phyloP scores from a whole-genome alignment of 305 asterid genomes.

The Solanum chacoense region DNA sequence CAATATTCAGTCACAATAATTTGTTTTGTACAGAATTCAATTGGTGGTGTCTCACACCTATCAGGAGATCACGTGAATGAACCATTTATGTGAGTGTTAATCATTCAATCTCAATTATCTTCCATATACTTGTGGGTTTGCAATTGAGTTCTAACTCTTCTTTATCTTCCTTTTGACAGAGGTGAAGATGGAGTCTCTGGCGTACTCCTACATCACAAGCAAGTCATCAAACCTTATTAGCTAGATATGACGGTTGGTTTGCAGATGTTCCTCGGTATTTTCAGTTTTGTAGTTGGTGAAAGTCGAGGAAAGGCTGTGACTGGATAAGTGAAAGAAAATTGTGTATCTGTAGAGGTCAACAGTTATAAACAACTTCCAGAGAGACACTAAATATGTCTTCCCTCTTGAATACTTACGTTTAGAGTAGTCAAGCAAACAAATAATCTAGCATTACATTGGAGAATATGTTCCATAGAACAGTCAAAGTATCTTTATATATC shows the following conservation, averaged over 20 bases:
- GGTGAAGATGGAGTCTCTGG: conserved; percentile 99
- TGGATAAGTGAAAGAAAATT: neutral
- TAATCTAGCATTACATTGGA: neutral
- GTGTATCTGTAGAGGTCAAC: neutral
- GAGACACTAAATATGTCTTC: neutral
- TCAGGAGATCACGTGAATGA: conserved; percentile 93
- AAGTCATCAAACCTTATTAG: conserved; percentile 62
- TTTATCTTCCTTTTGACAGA: conserved; percentile 22
- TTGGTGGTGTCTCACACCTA: conserved; percentile 85
- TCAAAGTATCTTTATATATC: neutral
- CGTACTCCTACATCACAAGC: conserved; percentile 97
- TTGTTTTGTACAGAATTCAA: conserved; percentile 62
- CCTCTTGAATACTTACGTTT: neutral
- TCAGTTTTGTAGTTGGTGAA: conserved; percentile 9
- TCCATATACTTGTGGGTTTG: neutral
- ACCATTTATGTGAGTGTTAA: conserved; percentile 79
- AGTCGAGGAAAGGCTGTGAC: neutral
- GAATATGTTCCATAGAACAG: neutral
- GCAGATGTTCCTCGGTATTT: conserved; percentile 18
- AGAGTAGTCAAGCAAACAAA: neutral
- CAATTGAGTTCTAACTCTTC: neutral
- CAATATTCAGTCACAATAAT: conserved; percentile 13
- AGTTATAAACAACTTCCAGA: neutral
- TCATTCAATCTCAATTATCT: conserved; percentile 2
- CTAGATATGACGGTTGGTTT: conserved; percentile 49